These are phyloP conservation scores for Lactifluus subvellereus DNA, from an alignment of 768 basidiomycete species.

Conservation along the genomic window DNA sequence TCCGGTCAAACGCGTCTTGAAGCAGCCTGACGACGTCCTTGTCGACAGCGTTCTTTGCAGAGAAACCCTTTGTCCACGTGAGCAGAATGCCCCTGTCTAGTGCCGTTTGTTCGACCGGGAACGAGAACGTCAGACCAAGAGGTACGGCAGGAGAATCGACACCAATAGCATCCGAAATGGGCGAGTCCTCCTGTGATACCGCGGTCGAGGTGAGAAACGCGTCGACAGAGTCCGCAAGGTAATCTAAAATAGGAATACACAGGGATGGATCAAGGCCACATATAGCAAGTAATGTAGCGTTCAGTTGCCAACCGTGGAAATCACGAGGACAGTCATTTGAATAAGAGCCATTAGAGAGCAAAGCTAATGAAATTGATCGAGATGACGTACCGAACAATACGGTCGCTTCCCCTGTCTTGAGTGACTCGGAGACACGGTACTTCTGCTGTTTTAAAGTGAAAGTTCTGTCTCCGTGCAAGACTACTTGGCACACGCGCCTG, in stretches of 20 bases:
- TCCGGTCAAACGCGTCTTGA: conserved; percentile 88
- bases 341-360: not conserved
- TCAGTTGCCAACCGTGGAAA: not conserved
- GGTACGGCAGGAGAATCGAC: conserved; percentile 38
- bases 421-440: conserved; percentile 88
- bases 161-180: conserved; percentile 32
- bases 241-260: conserved; percentile 50
- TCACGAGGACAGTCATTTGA: not conserved
- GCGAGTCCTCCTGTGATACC: not conserved
- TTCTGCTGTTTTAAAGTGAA: conserved; percentile 93
- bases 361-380: not conserved
- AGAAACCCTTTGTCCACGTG: conserved; percentile 94
- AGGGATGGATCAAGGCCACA: not conserved
- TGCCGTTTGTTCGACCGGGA: conserved; percentile 96
- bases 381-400: conserved; percentile 68
- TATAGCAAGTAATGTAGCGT: not conserved
- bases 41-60: conserved; percentile 85
- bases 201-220: conserved; percentile 72
- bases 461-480: conserved; percentile 82
- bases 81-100: conserved; percentile 84
- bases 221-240: conserved; percentile 95
- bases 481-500: conserved; percentile 93
- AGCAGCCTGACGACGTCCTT: conserved; percentile 85
- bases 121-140: conserved; percentile 93
- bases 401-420: conserved; percentile 89